Evolutionary conservation across 192 early-diverging fungal genomes (phyloP).

Genomic region (Thoreauomyces humboldtii): DNA sequence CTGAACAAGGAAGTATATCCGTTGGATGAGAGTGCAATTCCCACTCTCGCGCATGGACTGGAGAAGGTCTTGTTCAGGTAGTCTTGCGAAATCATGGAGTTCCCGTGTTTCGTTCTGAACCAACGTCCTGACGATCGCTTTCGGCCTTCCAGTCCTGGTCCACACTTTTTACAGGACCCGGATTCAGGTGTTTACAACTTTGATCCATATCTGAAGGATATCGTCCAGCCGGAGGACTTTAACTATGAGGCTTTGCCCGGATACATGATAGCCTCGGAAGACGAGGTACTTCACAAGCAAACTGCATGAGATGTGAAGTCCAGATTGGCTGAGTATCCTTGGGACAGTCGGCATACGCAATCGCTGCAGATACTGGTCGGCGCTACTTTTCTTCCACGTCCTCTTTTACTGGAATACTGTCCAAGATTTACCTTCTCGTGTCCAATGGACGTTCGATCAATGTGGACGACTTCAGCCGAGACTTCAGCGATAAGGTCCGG

Average conservation of each 20-base stretch:
- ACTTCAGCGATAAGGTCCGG: too few species aligned
- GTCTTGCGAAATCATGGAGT: too few species aligned
- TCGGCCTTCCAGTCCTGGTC: slow-evolving; percentile 62
- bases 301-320: too few species aligned
- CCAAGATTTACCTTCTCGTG: slow-evolving; percentile 74
- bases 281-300: too few species aligned
- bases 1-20: too few species aligned
- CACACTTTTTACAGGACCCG: slow-evolving; percentile 78
- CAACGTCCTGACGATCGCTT: not conserved
- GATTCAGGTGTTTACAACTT: slow-evolving; percentile 75
- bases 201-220: slow-evolving; percentile 72
- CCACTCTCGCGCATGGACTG: slow-evolving; percentile 59
- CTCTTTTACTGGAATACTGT: slow-evolving; percentile 72
- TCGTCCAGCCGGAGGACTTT: slow-evolving; percentile 77
- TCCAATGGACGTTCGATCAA: too few species aligned
- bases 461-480: too few species aligned
- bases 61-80: slow-evolving; percentile 68
- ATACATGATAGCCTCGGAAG: slow-evolving; percentile 78
- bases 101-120: too few species aligned
- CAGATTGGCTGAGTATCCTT: too few species aligned
- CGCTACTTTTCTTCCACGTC: slow-evolving; percentile 90
- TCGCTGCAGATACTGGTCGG: too few species aligned
- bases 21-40: not conserved
- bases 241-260: slow-evolving; percentile 75
- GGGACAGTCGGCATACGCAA: too few species aligned